Percentiles rank a stretch among this genome's conserved stretches.
Conservation (phyloP, 148 eudicot genomes). For the Tetragonia tetragonoides region DNA sequence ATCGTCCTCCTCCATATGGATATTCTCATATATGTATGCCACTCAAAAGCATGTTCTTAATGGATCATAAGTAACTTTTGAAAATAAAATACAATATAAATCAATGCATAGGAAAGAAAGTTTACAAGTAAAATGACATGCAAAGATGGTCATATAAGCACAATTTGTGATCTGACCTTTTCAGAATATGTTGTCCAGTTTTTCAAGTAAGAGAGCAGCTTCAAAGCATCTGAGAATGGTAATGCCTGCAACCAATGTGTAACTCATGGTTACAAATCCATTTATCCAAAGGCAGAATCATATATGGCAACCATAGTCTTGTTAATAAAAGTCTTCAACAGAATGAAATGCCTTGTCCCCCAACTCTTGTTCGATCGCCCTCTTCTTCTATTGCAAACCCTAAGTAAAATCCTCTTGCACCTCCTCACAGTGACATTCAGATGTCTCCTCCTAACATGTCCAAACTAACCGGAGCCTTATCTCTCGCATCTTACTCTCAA, state of each 20-base stretch:
- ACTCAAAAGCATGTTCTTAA: neutral
- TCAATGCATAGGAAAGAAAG: neutral
- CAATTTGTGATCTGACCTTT: conserved; percentile 50
- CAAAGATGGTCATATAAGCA: neutral
- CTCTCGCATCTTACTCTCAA: too few species aligned
- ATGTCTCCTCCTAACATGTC: too few species aligned
- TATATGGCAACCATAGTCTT: conserved; percentile 9
- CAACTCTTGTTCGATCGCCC: too few species aligned
- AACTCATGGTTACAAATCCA: conserved; percentile 22
- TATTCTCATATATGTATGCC: too few species aligned
- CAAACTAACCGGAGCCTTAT: too few species aligned
- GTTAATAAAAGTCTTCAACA: neutral
- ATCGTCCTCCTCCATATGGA: too few species aligned
- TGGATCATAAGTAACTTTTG: neutral
- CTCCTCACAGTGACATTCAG: too few species aligned
- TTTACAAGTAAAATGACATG: neutral
- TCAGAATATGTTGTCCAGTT: conserved; percentile 67
- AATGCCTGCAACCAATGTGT: conserved; percentile 60
- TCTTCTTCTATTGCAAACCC: too few species aligned
- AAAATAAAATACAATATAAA: neutral
- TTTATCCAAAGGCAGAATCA: conserved; percentile 2
- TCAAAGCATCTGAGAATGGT: conserved; percentile 92
- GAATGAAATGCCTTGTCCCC: neutral
- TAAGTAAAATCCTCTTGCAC: too few species aligned
- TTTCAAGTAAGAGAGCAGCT: conserved; percentile 76